Evolutionary conservation across 2,329 filamentous ascomycete genomes (phyloP).

Genomic region (Trichoderma citrinoviride): DNA sequence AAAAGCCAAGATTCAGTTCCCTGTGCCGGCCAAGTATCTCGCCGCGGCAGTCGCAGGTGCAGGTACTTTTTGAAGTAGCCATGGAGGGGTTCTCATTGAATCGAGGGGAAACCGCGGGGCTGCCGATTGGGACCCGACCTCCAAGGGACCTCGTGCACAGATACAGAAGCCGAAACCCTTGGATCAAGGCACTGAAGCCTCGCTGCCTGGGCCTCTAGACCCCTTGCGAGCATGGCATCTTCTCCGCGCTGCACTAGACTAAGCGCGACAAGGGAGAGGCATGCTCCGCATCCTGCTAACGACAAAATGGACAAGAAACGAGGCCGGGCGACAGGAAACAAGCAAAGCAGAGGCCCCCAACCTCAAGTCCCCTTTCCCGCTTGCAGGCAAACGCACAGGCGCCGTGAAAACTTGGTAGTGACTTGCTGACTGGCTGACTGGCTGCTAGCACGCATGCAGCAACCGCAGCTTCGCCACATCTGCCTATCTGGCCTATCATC

Average conservation of each 20-base stretch:
- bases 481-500: slow-evolving; percentile 1
- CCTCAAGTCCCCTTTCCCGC: neutral
- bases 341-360: neutral
- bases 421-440: neutral
- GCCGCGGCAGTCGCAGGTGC: neutral
- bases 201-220: neutral
- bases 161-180: neutral
- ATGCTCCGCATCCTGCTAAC: slow-evolving; percentile 12
- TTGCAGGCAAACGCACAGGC: slow-evolving; percentile 7
- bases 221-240: neutral
- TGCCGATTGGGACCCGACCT: neutral
- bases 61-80: neutral
- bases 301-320: neutral
- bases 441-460: slow-evolving; percentile 10
- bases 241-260: slow-evolving; percentile 5
- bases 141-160: neutral
- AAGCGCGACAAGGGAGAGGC: neutral
- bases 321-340: too few relatives aligned
- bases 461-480: slow-evolving; percentile 16
- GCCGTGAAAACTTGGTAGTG: neutral
- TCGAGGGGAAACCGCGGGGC: neutral
- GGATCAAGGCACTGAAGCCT: neutral
- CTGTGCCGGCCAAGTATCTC: slow-evolving; percentile 9
- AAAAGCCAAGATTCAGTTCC: neutral
- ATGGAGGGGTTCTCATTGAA: slow-evolving; percentile 3